These are phyloP conservation scores for Talaromyces wortmannii DNA, from an alignment of 495 filamentous ascomycete species.

Conservation along the genomic window DNA sequence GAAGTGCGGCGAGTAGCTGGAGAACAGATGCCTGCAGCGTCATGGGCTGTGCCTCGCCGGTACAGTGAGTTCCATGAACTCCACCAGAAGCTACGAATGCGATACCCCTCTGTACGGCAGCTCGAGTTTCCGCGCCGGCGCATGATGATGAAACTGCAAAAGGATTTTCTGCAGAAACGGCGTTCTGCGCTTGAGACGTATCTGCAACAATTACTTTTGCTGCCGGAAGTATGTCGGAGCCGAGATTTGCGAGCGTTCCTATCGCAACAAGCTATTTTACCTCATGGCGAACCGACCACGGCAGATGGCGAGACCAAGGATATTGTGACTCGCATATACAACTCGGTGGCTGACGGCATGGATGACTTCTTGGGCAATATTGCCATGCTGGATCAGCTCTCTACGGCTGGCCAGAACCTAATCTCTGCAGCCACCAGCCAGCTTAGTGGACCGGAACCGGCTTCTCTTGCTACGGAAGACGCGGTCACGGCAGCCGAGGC, in stretches of 20 bases:
- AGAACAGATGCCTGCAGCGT: slow-evolving; percentile 79
- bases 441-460: slow-evolving; percentile 39
- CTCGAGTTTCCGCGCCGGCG: slow-evolving; percentile 88
- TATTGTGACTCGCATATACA: slow-evolving; percentile 90
- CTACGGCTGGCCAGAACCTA: slow-evolving; percentile 84
- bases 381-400: slow-evolving; percentile 90
- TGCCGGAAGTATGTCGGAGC: slow-evolving; percentile 91
- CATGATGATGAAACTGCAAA: slow-evolving; percentile 93
- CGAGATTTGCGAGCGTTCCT: slow-evolving; percentile 90
- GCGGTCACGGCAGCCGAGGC: slow-evolving; percentile 75
- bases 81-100: slow-evolving; percentile 76
- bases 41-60: slow-evolving; percentile 71
- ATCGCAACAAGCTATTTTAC: slow-evolving; percentile 74
- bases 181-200: slow-evolving; percentile 78
- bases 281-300: slow-evolving; percentile 49
- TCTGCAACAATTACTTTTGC: slow-evolving; percentile 70
- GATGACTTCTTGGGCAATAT: slow-evolving; percentile 96
- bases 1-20: slow-evolving; percentile 87
- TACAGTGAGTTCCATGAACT: slow-evolving; percentile 98
- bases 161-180: slow-evolving; percentile 88
- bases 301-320: slow-evolving; percentile 66
- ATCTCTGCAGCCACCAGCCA: slow-evolving; percentile 83
- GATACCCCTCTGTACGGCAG: slow-evolving; percentile 79
- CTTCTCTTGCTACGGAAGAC: slow-evolving; percentile 42
- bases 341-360: slow-evolving; percentile 95